These are phyloP conservation scores for Syncephalastrum racemosum DNA, from an alignment of 371 early-diverging fungal species.

Conservation along the genomic window DNA sequence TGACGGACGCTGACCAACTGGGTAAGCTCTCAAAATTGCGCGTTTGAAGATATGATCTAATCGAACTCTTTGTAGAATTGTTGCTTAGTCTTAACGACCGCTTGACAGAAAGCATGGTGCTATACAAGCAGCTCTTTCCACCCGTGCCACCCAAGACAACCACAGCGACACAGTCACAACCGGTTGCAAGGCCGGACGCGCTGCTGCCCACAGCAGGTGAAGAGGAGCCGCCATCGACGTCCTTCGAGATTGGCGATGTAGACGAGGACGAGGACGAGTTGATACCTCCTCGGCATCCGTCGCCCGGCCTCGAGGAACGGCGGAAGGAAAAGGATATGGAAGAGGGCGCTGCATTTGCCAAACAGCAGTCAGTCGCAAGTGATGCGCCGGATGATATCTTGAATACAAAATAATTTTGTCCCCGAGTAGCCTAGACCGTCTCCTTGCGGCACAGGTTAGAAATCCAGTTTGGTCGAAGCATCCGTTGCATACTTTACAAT, in stretches of 20 bases:
- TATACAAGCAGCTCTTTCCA: constrained; percentile 19
- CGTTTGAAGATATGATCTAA: neutral
- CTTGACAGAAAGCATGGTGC: constrained; percentile 24
- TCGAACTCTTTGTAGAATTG: constrained; percentile 16
- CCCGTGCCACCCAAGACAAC: neutral
- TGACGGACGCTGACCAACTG: constrained; percentile 35
- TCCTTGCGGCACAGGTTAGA: too few relatives aligned
- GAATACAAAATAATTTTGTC: too few relatives aligned
- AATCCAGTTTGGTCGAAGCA: too few relatives aligned
- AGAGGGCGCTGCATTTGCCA: constrained; percentile 3
- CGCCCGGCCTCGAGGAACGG: constrained; percentile 1
- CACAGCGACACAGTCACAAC: neutral
- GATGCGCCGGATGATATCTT: too few relatives aligned
- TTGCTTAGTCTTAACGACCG: constrained; percentile 40
- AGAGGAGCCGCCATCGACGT: constrained; percentile 13
- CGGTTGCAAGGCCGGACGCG: neutral
- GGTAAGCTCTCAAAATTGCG: constrained; percentile 26
- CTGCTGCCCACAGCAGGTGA: constrained; percentile 3
- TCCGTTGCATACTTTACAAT: too few relatives aligned
- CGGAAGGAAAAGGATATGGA: constrained; percentile 7
- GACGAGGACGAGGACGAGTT: constrained; percentile 48
- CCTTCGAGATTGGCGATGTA: constrained; percentile 57
- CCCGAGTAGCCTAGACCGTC: too few relatives aligned
- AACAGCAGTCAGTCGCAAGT: too few relatives aligned
- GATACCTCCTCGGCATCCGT: constrained; percentile 11